Conservation (phyloP, 78 protist genomes). For the Dictyostelium brefeldianum region DNA sequence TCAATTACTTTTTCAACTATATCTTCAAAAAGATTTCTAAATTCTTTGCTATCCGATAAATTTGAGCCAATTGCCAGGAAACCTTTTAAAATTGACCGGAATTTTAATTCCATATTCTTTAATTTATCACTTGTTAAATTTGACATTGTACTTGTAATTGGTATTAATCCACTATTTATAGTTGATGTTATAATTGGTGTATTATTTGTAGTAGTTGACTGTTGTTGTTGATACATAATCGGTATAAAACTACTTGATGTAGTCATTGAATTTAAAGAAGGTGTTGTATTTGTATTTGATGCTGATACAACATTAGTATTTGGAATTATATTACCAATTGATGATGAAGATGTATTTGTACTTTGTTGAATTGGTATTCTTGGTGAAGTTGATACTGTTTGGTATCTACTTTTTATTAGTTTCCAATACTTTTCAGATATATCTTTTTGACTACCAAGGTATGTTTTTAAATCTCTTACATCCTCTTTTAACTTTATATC, state of each 20-base stretch:
- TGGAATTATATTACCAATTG: neutral
- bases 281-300: neutral
- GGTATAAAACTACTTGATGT: constrained; percentile 17
- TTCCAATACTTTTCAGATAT: constrained; percentile 39
- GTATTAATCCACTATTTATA: neutral
- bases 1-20: constrained; percentile 72
- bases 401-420: constrained; percentile 39
- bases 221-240: constrained; percentile 15
- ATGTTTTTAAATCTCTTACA: constrained; percentile 64
- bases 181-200: constrained; percentile 13
- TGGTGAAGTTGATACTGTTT: constrained; percentile 19
- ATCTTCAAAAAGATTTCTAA: constrained; percentile 75
- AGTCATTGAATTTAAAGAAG: constrained; percentile 11
- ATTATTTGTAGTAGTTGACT: neutral
- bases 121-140: constrained; percentile 41
- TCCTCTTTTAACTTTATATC: constrained; percentile 66
- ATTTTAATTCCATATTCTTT: constrained; percentile 31
- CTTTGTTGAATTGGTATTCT: neutral
- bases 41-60: constrained; percentile 75
- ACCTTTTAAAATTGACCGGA: constrained; percentile 63
- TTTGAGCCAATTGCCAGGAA: constrained; percentile 51
- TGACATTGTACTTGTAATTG: neutral
- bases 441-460: constrained; percentile 54
- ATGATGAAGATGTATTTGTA: neutral
- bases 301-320: neutral